These are phyloP conservation scores for Microthlaspi erraticum DNA, from an alignment of 345 rosid species.

Conservation along the genomic window DNA sequence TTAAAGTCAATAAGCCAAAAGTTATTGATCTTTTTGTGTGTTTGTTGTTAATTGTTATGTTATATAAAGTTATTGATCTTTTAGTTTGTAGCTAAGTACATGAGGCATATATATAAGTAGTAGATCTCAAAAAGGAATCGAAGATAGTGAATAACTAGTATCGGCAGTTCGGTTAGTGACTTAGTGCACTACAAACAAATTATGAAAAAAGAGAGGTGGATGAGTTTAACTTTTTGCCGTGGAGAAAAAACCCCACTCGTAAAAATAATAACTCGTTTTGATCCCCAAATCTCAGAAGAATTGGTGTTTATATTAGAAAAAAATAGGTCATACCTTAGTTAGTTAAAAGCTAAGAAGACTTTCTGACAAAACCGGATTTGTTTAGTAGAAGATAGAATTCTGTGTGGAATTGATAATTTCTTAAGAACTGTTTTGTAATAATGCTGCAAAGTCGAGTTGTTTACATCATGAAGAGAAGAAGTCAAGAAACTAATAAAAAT, in stretches of 20 bases:
- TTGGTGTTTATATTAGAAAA: neutral
- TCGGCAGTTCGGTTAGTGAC: too few species aligned
- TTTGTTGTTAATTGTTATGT: too few species aligned
- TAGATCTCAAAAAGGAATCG: too few species aligned
- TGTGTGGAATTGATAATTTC: slow-evolving; percentile 50
- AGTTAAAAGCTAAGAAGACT: slow-evolving; percentile 29
- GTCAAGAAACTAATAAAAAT: slow-evolving; percentile 21
- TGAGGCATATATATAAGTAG: neutral
- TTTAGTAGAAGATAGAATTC: slow-evolving; percentile 55
- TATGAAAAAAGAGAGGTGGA: too few species aligned
- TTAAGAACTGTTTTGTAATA: slow-evolving; percentile 31
- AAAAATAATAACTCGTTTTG: neutral
- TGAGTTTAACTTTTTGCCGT: too few species aligned
- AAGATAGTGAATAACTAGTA: too few species aligned
- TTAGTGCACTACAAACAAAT: too few species aligned
- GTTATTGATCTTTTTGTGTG: too few species aligned
- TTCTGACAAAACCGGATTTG: slow-evolving; percentile 29
- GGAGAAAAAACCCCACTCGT: neutral
- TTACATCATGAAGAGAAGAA: slow-evolving; percentile 30
- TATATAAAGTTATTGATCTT: too few species aligned
- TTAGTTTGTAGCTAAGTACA: too few species aligned
- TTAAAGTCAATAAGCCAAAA: too few species aligned
- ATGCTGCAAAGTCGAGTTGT: slow-evolving; percentile 30
- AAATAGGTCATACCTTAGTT: slow-evolving; percentile 9
- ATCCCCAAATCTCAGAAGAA: neutral